Base-by-base conservation (phyloP, 2,329 filamentous ascomycete genomes). In the Pseudogymnoascus sp. region DNA sequence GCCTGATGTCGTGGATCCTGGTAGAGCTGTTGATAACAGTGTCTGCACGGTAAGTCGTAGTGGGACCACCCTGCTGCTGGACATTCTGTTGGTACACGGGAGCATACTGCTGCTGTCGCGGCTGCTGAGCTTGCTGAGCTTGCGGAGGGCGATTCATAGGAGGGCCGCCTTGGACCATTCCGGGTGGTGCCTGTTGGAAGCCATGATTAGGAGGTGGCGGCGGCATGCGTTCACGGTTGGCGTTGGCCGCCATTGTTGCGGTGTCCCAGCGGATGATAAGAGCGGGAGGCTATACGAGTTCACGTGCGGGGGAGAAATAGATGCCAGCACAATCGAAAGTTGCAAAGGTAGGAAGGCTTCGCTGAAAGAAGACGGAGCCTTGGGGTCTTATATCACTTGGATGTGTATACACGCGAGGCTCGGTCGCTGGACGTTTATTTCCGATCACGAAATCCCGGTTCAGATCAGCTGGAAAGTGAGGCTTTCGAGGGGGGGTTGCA, bases 1-100 rank as follows among this genome's bases (percentile, higher is more conserved):
- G 65, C 14, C 63, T 66, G 41, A 72, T 65, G 29, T 72, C 69
- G 4, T 62, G 58, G 26, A 69, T 63, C 23, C 65, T 60, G 19
- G 49, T 39, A 33, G 49, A 37, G 16, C 11, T 10, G 33, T 59
- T 59, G 55, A 59, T 59, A 59, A 59, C 10, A 33, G 55, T 59
- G 31, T 37, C 55, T 60, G 21, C 26, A 7, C 39, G 38, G 21
- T 61, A 35, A 26, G 35, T 26, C 4, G 60, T n/a, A 19, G 14
- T 8, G 21, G 41, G n/a, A n/a, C 35, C 61, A 43, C 35, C 43
- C 49, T 59, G 43, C 49, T 59, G 43, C 23, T 58, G 61, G 19
- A 35, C 12, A 14, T 37, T 23, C 45, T 35, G 61, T 23, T 59
- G 26, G 6, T 33, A 37, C 33, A 37, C 23, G 29, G 35, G 35